A percentile compares a stretch with the other conserved stretches of the same genome.
Conservation (phyloP, 2,329 filamentous ascomycete species). For the Pseudogymnoascus sp. region DNA sequence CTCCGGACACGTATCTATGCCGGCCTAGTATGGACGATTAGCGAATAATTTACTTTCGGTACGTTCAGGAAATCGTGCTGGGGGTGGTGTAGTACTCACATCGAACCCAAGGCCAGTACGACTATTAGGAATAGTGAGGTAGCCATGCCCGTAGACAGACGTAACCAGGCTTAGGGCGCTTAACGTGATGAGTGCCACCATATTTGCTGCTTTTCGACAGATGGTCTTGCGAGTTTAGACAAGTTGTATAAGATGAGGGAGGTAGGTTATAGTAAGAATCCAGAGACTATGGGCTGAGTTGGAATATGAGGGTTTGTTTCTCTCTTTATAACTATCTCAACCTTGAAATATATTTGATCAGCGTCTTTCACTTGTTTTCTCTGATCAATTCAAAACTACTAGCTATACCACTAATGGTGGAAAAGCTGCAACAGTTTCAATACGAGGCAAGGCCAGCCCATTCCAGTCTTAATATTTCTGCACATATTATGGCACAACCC, state of each 20-base stretch:
- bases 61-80: not conserved
- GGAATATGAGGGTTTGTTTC: not conserved
- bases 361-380: not conserved
- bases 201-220: not conserved
- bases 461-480: not conserved
- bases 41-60: not conserved
- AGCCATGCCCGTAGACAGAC: slow-evolving; percentile 35
- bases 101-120: slow-evolving; percentile 36
- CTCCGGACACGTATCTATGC: slow-evolving; percentile 43
- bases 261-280: not conserved
- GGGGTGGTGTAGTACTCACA: slow-evolving; percentile 25
- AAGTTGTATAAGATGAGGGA: not conserved
- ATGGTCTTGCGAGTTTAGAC: not conserved
- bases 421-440: not conserved
- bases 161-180: not conserved
- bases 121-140: slow-evolving; percentile 35
- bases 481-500: not conserved
- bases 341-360: not conserved
- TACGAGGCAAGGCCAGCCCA: not conserved
- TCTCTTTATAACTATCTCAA: slow-evolving; percentile 3
- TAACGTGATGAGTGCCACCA: not conserved
- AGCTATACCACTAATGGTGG: not conserved
- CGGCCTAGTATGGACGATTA: slow-evolving; percentile 28
- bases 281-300: not conserved
- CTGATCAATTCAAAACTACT: not conserved